These are phyloP conservation scores for Arabidopsis hybrid DNA, from an alignment of 441 rosid species.

Conservation along the genomic window DNA sequence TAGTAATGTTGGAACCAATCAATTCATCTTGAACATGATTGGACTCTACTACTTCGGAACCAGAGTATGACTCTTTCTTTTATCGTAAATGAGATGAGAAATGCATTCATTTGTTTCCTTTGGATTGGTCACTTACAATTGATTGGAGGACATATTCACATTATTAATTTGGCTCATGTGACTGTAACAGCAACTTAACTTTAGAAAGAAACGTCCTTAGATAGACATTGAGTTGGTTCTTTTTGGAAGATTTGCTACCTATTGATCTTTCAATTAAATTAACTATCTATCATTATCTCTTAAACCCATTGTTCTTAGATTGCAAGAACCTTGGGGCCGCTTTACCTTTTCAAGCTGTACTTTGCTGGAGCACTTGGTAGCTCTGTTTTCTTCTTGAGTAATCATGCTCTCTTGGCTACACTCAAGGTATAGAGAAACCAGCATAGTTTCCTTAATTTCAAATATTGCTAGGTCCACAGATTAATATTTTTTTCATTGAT, in stretches of 20 bases:
- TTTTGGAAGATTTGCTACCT: neutral
- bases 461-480: conserved; percentile 17
- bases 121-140: conserved; percentile 2
- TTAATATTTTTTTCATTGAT: neutral
- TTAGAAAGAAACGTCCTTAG: neutral
- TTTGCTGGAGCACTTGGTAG: conserved; percentile 84
- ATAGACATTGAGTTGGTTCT: neutral
- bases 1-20: conserved; percentile 61
- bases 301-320: conserved; percentile 52
- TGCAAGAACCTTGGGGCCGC: conserved; percentile 65
- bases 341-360: conserved; percentile 71
- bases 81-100: neutral
- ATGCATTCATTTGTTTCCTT: conserved; percentile 20
- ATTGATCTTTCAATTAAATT: neutral
- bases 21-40: conserved; percentile 69
- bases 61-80: conserved; percentile 56
- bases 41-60: conserved; percentile 88
- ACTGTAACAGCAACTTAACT: neutral
- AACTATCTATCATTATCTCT: neutral
- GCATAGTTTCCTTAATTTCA: neutral
- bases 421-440: conserved; percentile 54
- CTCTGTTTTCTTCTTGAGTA: conserved; percentile 64
- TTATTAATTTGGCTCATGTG: neutral
- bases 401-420: conserved; percentile 59
- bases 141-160: neutral